Base-by-base conservation (phyloP, 2,329 filamentous ascomycete species). In the Aspergillus sp. region DNA sequence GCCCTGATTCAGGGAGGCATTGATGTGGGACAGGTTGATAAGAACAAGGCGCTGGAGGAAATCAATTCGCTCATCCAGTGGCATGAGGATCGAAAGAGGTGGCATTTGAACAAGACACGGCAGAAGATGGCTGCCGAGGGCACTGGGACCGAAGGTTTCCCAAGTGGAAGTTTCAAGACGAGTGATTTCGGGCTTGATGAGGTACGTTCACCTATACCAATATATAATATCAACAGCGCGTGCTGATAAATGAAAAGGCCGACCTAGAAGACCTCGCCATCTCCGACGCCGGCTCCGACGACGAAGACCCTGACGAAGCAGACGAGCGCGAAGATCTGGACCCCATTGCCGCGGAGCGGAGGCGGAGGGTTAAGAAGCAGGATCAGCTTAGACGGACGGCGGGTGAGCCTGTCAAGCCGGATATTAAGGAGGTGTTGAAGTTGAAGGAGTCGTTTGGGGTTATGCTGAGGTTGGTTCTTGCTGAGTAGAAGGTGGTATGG, bases 81-180 rank as follows among this genome's bases (percentile, higher is more conserved):
- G 93, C 93, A 98, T 68, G 88, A 90, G 64, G 88, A 88, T 38
- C 79, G 93, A 47, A 97, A 98, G 78, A 91, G 91, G 72, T 98
- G 93, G 93, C 93, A 98, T 66, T 84, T 91, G 52, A 89, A 95
- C 71, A 98, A 98, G 77, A 98, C 93, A 7, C 77, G 90, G 46
- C 93, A 97, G 73, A 98, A 98, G 78, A 97, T 98, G 93, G 93
- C 93, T 0, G 90, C 89, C 2, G 90, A 91, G 61, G 83, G 83
- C 3, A 76, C 70, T 7, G 63, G 64, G 5, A 68, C 64, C 17
- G 68, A 78, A 48, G 68, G 72, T 45, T 76, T 78, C 5, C 80
- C 78, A 7, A 19, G 37, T 4, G 81, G 74, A 20, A 74, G 67
- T 12, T 94, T 97, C 72, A 83, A 79, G 60, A 84, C 85, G 19